Conservation (phyloP, 164 flowering plant genomes). For the Macadamia tetraphylla region DNA sequence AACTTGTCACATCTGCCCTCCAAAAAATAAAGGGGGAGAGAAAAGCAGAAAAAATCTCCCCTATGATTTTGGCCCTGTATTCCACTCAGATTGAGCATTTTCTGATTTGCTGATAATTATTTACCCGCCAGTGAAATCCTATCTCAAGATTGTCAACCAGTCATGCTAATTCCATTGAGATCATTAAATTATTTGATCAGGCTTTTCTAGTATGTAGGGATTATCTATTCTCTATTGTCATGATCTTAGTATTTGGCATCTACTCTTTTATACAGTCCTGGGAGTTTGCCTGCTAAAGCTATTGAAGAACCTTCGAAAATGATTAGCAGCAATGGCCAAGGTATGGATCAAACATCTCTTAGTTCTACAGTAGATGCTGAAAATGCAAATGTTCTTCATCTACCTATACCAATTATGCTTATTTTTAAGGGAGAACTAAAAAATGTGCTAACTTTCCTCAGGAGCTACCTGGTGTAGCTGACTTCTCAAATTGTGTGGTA, state of each 20-base stretch:
- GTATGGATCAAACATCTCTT: conserved; percentile 8
- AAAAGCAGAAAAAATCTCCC: too few species aligned
- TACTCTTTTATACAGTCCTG: conserved; percentile 10
- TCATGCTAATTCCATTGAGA: background rate
- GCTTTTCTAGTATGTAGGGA: background rate
- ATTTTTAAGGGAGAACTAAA: background rate
- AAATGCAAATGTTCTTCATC: background rate
- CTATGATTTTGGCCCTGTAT: too few species aligned
- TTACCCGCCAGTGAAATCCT: background rate
- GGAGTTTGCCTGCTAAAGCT: conserved; percentile 6
- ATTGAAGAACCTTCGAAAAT: conserved; percentile 4
- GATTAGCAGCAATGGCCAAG: conserved; percentile 7
- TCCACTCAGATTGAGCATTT: too few species aligned
- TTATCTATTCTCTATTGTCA: background rate
- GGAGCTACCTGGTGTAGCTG: background rate
- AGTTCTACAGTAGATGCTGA: background rate
- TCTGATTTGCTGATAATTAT: background rate
- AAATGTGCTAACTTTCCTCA: background rate
- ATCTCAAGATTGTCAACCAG: background rate
- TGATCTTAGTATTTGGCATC: conserved; percentile 3
- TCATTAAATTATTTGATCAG: too few species aligned
- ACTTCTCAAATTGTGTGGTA: background rate
- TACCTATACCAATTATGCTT: background rate
- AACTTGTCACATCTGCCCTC: too few species aligned
- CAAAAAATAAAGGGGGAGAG: background rate